Evolutionary conservation across 2,329 filamentous ascomycete species (phyloP).

Genomic region (Fusarium coicis): DNA sequence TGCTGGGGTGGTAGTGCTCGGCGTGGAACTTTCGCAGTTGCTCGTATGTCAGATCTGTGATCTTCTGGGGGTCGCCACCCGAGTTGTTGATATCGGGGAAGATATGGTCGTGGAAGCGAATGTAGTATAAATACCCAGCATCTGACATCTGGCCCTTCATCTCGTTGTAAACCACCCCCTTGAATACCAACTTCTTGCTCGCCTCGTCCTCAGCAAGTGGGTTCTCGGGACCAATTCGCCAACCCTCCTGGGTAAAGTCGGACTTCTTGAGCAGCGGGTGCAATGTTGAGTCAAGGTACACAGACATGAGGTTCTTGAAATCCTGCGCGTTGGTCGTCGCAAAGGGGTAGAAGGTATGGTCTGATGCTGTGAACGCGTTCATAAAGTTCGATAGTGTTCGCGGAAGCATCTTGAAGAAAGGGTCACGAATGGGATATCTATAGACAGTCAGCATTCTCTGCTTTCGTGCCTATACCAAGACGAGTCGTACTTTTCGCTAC

Average conservation of each 20-base stretch:
- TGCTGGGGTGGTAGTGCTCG: conserved; percentile 96
- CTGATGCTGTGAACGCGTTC: conserved; percentile 97
- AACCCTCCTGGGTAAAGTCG: conserved; percentile 96
- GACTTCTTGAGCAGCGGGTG: conserved; percentile 88
- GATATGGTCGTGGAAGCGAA: conserved; percentile 92
- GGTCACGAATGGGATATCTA: conserved; percentile 95
- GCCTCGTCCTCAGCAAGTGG: conserved; percentile 68
- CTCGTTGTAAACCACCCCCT: conserved; percentile 98
- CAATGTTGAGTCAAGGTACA: conserved; percentile 94
- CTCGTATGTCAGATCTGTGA: conserved; percentile 93
- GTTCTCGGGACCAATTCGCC: conserved; percentile 95
- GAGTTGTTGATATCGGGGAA: conserved; percentile 97
- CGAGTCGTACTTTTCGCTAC: conserved; percentile 81
- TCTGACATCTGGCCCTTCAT: conserved; percentile 99
- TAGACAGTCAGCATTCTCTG: conserved; percentile 43
- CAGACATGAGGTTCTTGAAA: conserved; percentile 94
- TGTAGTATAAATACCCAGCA: conserved; percentile 95
- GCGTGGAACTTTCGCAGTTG: conserved; percentile 89
- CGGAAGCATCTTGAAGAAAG: conserved; percentile 99
- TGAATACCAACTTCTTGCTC: conserved; percentile 84
- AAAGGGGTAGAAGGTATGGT: conserved; percentile 98
- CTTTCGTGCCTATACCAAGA: background rate
- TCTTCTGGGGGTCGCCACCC: conserved; percentile 94
- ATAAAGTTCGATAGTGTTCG: conserved; percentile 99
- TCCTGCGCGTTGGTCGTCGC: conserved; percentile 96